Conservation (phyloP, 176 grass and related monocot species). For the Metroxylon sagu region DNA sequence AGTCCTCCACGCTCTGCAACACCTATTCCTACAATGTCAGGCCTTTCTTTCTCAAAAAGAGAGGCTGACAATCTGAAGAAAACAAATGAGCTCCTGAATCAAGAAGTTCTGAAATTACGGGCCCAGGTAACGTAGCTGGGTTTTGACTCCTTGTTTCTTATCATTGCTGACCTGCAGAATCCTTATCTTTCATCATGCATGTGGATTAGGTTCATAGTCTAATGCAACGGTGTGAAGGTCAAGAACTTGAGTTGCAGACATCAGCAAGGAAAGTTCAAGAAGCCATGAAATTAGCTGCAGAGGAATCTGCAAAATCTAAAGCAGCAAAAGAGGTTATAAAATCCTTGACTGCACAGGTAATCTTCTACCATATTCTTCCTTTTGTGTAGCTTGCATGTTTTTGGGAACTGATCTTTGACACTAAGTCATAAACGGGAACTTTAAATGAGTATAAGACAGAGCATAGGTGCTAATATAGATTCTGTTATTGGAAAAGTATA, state of each 20-base stretch:
- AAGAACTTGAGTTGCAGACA: conserved; percentile 58
- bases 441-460: too few relatives aligned
- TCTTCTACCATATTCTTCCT: conserved; percentile 1
- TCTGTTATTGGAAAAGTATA: too few relatives aligned
- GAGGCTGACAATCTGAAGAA: conserved; percentile 50
- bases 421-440: too few relatives aligned
- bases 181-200: conserved; percentile 12
- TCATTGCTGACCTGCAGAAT: neutral
- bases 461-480: too few relatives aligned
- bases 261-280: conserved; percentile 64
- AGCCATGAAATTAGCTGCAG: conserved; percentile 48
- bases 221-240: conserved; percentile 40
- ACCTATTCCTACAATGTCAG: conserved; percentile 14
- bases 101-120: conserved; percentile 82
- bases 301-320: conserved; percentile 72
- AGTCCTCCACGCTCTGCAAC: conserved; percentile 34
- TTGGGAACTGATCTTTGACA: too few relatives aligned
- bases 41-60: conserved; percentile 35
- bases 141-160: neutral
- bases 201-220: conserved; percentile 53
- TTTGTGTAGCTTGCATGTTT: neutral
- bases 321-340: conserved; percentile 93
- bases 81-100: conserved; percentile 73
- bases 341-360: conserved; percentile 79
- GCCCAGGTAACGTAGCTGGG: conserved; percentile 46